Conservation (phyloP, 2,329 filamentous ascomycete genomes). For the Daldinia sp. region DNA sequence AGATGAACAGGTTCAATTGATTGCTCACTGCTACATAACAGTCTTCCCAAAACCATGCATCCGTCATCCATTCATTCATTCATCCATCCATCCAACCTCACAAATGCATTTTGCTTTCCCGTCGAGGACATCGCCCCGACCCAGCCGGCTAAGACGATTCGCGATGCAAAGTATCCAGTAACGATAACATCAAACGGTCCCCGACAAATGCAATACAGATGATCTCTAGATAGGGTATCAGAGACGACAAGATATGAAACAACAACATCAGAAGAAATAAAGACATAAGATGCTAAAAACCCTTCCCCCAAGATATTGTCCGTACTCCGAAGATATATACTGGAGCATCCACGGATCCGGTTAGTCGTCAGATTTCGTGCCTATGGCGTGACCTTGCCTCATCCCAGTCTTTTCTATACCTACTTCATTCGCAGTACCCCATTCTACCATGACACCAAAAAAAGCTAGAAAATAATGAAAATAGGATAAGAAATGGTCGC, state of each 20-base stretch:
- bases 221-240: conserved; percentile 42
- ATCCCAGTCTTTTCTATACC: conserved; percentile 38
- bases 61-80: conserved; percentile 23
- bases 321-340: conserved; percentile 32
- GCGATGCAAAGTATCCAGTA: conserved; percentile 28
- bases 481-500: not conserved
- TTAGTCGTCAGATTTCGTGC: conserved; percentile 48
- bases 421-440: conserved; percentile 36
- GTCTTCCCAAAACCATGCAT: conserved; percentile 21
- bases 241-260: conserved; percentile 32
- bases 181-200: conserved; percentile 13
- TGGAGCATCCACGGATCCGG: conserved; percentile 24
- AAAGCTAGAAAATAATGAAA: conserved; percentile 8
- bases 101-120: conserved; percentile 25
- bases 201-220: conserved; percentile 20
- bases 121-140: conserved; percentile 25
- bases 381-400: conserved; percentile 50
- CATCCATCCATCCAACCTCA: conserved; percentile 14
- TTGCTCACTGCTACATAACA: conserved; percentile 35
- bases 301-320: conserved; percentile 12
- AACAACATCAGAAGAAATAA: conserved; percentile 13
- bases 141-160: conserved; percentile 25
- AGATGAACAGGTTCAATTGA: conserved; percentile 32
- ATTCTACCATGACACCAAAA: conserved; percentile 28
- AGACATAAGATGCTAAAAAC: conserved; percentile 24